Conservation (phyloP, 257 asterid genomes). For the Datura wrightii region DNA sequence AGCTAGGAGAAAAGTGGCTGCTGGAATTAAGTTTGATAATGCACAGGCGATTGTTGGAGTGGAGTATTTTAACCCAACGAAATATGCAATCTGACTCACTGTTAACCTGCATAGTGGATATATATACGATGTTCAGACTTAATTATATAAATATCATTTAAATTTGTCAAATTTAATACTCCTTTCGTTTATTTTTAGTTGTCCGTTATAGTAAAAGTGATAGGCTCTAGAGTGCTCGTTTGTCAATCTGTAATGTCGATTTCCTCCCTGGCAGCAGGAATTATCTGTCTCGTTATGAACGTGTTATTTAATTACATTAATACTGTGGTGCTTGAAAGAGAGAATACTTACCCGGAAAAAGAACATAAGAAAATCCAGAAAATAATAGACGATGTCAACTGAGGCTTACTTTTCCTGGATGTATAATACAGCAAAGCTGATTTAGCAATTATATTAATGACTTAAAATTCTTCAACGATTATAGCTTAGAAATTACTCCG, state of each 20-base stretch:
- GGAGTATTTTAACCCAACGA: slow-evolving; percentile 79
- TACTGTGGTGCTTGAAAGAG: too few species aligned
- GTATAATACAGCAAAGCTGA: not conserved
- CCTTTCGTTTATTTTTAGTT: too few species aligned
- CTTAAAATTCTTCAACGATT: too few species aligned
- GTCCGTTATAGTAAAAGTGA: too few species aligned
- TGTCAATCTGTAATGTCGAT: too few species aligned
- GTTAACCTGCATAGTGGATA: slow-evolving; percentile 59
- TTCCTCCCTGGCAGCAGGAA: too few species aligned
- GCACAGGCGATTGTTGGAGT: slow-evolving; percentile 92
- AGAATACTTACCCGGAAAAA: slow-evolving; percentile 64
- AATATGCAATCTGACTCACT: slow-evolving; percentile 74
- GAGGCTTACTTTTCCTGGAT: slow-evolving; percentile 74
- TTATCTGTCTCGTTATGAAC: too few species aligned
- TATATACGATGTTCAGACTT: not conserved
- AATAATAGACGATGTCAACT: slow-evolving; percentile 55
- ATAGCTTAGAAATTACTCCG: too few species aligned
- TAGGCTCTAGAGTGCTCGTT: too few species aligned
- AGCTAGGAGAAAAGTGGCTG: slow-evolving; percentile 76
- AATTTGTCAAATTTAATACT: not conserved
- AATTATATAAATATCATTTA: too few species aligned
- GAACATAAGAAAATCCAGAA: slow-evolving; percentile 76
- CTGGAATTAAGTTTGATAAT: slow-evolving; percentile 73
- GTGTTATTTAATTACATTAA: too few species aligned
- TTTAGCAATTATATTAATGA: not conserved